Percentiles rank a stretch among this genome's conserved stretches.
phyloP scores from a whole-genome alignment of 352 stramenopile species.

The Phytophthora tentaculata region DNA sequence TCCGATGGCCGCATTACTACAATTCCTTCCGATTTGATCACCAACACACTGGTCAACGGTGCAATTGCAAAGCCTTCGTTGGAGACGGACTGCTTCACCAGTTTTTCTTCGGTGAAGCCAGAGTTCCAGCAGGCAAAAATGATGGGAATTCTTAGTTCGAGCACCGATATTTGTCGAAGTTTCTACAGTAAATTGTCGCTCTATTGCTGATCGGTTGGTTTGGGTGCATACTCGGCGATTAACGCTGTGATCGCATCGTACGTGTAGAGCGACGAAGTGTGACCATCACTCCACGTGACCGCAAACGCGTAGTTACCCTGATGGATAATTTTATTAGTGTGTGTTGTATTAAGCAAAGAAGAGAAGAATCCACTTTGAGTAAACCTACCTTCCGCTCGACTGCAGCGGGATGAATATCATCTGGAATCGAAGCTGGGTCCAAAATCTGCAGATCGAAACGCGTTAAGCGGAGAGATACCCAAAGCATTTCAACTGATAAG shows the following conservation, averaged over 20 bases:
- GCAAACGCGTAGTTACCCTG: slow-evolving; percentile 98
- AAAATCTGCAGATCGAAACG: slow-evolving; percentile 54
- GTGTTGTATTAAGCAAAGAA: neutral
- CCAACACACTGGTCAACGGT: too few relatives aligned
- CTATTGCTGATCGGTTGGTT: slow-evolving; percentile 19
- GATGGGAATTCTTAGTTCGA: too few relatives aligned
- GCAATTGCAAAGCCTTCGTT: too few relatives aligned
- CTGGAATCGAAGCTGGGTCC: slow-evolving; percentile 67
- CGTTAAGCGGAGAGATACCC: slow-evolving; percentile 7
- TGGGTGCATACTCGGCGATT: slow-evolving; percentile 50
- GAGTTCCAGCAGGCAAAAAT: too few relatives aligned
- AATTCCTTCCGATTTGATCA: too few relatives aligned
- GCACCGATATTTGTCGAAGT: too few relatives aligned
- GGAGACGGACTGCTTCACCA: too few relatives aligned
- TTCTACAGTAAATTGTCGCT: slow-evolving; percentile 5
- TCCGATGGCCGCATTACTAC: too few relatives aligned
- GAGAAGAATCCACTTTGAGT: neutral
- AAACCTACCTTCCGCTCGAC: slow-evolving; percentile 80
- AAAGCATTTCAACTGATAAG: neutral
- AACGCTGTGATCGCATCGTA: slow-evolving; percentile 88
- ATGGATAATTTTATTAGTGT: slow-evolving; percentile 6
- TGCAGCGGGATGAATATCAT: slow-evolving; percentile 82
- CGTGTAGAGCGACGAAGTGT: slow-evolving; percentile 96
- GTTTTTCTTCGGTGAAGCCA: too few relatives aligned
- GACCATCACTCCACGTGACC: slow-evolving; percentile 97